Base-by-base conservation (phyloP, 768 basidiomycete genomes). In the Auricularia heimuer region DNA sequence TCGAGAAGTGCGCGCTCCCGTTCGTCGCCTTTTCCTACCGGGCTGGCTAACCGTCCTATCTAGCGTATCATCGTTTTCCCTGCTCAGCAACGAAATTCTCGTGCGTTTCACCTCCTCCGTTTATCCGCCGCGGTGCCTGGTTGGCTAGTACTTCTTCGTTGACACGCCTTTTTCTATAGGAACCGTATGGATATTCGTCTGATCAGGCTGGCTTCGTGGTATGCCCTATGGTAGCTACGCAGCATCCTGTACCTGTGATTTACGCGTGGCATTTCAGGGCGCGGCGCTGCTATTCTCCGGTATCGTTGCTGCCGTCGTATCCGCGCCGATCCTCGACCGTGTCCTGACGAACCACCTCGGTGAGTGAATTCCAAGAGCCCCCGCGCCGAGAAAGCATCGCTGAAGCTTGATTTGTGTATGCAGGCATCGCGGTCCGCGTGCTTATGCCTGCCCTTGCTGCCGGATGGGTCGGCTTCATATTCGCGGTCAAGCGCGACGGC, bases 301-400 rank as follows among this genome's bases (percentile, higher is more conserved):
- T 24, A 82, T 94, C 65, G 73, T 89, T 2, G 81, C 85, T 10
- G 87, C 92, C 0, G 76, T 86, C 36, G 69, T 86, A 61, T 82
- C 86, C 0, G 84, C 91, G 0, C 92, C 92, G 0, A 73, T 92
- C 3, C 87, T 92, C 70, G 92, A 93, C 70, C 85, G 91, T 21
- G 83, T 92, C n/a, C 83, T 94, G 66, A 92, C 89, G 10, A 51
- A 62, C 3, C 82, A 86, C 68, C 84, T 84, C 66, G 79, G 92
- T 45, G 88, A 84, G 0, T 51, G 47, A 4, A 63, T 89, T 87
- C 64, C 65, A 83, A 0, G 70, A 90, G 10, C 80, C 85, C 16
- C 90, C 90, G 1, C 71, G 86, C 54, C 77, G 88, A 3, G 86
- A 80, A 14, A 77, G 29, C 29, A 29, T 29, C 0, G 29, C 29